Conservation (phyloP, 1,284 basidiomycete species). For the Pterulicium gracile region DNA sequence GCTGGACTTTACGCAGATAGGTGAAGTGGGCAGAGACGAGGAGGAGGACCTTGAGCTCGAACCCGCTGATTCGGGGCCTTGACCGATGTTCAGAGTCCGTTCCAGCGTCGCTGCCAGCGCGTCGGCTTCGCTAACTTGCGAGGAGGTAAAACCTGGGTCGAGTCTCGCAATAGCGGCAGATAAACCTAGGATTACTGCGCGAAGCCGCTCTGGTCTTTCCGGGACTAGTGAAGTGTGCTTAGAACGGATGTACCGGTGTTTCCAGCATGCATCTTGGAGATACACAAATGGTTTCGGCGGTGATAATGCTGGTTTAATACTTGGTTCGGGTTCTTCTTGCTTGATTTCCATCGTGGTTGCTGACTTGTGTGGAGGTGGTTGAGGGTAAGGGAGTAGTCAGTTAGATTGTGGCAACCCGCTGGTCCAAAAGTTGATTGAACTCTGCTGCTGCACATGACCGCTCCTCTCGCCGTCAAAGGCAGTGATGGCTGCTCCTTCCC, state of each 20-base stretch:
- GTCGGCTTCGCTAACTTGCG: conserved; percentile 16
- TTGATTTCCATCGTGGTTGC: neutral
- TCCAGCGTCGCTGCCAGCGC: conserved; percentile 46
- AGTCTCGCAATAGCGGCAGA: conserved; percentile 68
- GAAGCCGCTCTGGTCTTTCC: conserved; percentile 84
- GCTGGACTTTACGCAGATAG: conserved; percentile 39
- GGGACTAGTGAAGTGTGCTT: conserved; percentile 64
- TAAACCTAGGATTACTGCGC: conserved; percentile 72
- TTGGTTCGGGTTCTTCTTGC: neutral
- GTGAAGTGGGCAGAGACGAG: conserved; percentile 10
- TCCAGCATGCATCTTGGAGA: conserved; percentile 58
- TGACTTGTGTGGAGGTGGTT: neutral
- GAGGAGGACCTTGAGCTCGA: conserved; percentile 9
- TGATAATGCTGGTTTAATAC: too few species aligned
- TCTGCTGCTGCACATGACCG: neutral
- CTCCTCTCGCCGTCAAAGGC: neutral
- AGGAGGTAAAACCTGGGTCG: conserved; percentile 27
- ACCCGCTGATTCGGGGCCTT: conserved; percentile 4
- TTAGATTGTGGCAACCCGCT: too few species aligned
- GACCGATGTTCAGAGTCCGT: conserved; percentile 35
- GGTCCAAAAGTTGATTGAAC: too few species aligned
- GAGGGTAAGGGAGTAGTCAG: neutral
- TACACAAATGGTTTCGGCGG: conserved; percentile 15
- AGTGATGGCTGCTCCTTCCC: too few species aligned
- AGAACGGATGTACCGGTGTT: conserved; percentile 74